These are phyloP conservation scores for Ilyonectria sp. DNA, from an alignment of 2,329 filamentous ascomycete species.

Conservation along the genomic window DNA sequence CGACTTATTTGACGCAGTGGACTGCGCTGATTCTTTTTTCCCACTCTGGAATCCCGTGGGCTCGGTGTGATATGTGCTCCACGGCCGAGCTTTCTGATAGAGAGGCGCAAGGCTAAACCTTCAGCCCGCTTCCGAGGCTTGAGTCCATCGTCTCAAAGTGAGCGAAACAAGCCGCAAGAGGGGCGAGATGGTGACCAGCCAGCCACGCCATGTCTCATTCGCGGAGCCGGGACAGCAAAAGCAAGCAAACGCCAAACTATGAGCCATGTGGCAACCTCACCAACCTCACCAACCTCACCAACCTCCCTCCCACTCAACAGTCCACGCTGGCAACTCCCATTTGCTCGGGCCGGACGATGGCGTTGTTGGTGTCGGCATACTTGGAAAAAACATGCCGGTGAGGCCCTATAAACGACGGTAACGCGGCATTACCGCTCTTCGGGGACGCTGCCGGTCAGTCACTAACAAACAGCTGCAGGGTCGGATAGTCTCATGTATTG, in stretches of 20 bases:
- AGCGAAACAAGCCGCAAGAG: slow-evolving; percentile 19
- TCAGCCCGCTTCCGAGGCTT: slow-evolving; percentile 32
- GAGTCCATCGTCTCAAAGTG: slow-evolving; percentile 32
- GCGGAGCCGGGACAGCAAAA: slow-evolving; percentile 29
- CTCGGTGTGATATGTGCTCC: slow-evolving; percentile 28
- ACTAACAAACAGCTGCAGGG: slow-evolving; percentile 1
- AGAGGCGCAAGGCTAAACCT: slow-evolving; percentile 38
- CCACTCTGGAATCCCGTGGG: slow-evolving; percentile 23
- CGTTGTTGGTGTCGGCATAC: not conserved
- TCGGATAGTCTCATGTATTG: slow-evolving; percentile 5
- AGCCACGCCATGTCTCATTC: slow-evolving; percentile 34
- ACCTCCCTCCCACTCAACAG: slow-evolving; percentile 11
- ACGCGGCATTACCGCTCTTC: not conserved
- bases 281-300: slow-evolving; percentile 23
- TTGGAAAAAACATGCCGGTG: not conserved
- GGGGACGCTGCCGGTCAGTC: slow-evolving; percentile 2
- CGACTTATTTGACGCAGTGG: slow-evolving; percentile 3
- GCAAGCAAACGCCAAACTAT: slow-evolving; percentile 24
- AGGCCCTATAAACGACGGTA: not conserved
- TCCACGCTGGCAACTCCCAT: not conserved
- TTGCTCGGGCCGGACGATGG: not conserved
- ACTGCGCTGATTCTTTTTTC: slow-evolving; percentile 1
- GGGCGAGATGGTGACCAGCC: slow-evolving; percentile 14
- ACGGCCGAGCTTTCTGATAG: slow-evolving; percentile 22
- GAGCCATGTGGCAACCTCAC: slow-evolving; percentile 29